Percentiles rank a stretch among this genome's conserved stretches.
Conservation (phyloP, 352 stramenopile genomes). For the Phytophthora macrochlamydospora region DNA sequence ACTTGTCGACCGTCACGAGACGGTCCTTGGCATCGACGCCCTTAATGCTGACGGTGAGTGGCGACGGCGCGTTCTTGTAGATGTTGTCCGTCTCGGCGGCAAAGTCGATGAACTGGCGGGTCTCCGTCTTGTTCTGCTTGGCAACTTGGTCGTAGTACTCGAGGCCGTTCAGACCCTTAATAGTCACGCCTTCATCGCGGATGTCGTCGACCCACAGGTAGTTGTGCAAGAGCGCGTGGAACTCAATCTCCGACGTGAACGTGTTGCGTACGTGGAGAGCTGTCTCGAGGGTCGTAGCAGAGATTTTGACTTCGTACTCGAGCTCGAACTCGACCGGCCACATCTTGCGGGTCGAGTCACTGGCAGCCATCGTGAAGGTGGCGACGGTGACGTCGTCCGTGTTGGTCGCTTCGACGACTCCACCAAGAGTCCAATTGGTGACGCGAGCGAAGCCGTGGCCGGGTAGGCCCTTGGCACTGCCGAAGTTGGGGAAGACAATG, state of each 20-base stretch:
- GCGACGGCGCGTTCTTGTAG: constrained; percentile 69
- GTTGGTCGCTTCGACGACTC: constrained; percentile 13
- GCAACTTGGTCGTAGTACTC: constrained; percentile 88
- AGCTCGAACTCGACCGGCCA: constrained; percentile 68
- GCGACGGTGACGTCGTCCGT: constrained; percentile 21
- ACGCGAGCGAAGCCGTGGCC: constrained; percentile 89
- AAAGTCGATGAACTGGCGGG: constrained; percentile 57
- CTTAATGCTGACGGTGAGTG: constrained; percentile 56
- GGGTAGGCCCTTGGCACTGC: constrained; percentile 50
- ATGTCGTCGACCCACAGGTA: constrained; percentile 91
- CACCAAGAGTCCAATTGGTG: constrained; percentile 44
- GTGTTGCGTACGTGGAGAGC: constrained; percentile 89
- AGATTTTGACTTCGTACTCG: constrained; percentile 69
- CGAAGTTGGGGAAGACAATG: constrained; percentile 93
- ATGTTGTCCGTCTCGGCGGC: constrained; percentile 88
- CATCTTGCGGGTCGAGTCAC: constrained; percentile 32
- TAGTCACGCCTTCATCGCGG: constrained; percentile 43
- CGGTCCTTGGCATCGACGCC: constrained; percentile 40
- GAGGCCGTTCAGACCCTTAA: constrained; percentile 88
- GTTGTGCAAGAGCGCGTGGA: constrained; percentile 94
- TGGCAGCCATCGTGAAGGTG: constrained; percentile 39
- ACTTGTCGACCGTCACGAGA: constrained; percentile 73
- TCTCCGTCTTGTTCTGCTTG: constrained; percentile 55
- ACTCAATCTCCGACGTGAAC: constrained; percentile 74
- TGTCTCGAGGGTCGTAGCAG: constrained; percentile 57